These are phyloP conservation scores for Sarocladium oryzae DNA, from an alignment of 2,329 filamentous ascomycete genomes.

Conservation along the genomic window DNA sequence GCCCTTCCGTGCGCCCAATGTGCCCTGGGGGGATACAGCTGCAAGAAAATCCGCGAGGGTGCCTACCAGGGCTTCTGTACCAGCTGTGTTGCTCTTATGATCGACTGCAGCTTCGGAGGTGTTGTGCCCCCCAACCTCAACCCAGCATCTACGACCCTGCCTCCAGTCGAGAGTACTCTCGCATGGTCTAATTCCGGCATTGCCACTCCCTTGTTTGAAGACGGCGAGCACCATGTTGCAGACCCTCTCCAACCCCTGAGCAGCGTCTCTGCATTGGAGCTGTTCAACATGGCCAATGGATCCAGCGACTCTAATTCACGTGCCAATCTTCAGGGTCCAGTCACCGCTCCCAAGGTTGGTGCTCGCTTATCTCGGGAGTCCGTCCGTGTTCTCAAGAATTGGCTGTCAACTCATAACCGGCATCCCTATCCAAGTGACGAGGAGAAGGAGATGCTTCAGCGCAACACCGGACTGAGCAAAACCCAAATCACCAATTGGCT, in stretches of 20 bases:
- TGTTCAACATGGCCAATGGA: slow-evolving; percentile 18
- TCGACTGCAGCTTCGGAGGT: slow-evolving; percentile 50
- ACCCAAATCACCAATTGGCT: slow-evolving; percentile 89
- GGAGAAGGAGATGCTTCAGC: slow-evolving; percentile 74
- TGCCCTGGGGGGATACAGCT: slow-evolving; percentile 44
- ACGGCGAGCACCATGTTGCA: slow-evolving; percentile 21
- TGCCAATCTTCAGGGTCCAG: background rate
- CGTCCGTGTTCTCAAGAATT: slow-evolving; percentile 74
- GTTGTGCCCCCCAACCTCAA: slow-evolving; percentile 26
- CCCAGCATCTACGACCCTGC: slow-evolving; percentile 15
- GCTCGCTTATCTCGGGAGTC: slow-evolving; percentile 76
- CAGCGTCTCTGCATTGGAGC: slow-evolving; percentile 21
- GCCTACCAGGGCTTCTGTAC: slow-evolving; percentile 55
- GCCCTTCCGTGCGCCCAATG: slow-evolving; percentile 47
- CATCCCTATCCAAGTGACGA: slow-evolving; percentile 86
- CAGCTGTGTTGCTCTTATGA: slow-evolving; percentile 53
- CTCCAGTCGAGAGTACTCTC: background rate
- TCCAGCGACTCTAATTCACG: slow-evolving; percentile 14
- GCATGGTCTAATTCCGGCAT: background rate
- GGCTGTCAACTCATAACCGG: slow-evolving; percentile 71
- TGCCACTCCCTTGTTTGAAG: background rate
- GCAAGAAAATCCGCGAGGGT: slow-evolving; percentile 56
- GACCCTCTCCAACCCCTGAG: slow-evolving; percentile 19
- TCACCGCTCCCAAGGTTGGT: slow-evolving; percentile 53
- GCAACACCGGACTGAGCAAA: slow-evolving; percentile 72